Base-by-base conservation (phyloP, 176 grass and related monocot species). In the Zoysia japonica region DNA sequence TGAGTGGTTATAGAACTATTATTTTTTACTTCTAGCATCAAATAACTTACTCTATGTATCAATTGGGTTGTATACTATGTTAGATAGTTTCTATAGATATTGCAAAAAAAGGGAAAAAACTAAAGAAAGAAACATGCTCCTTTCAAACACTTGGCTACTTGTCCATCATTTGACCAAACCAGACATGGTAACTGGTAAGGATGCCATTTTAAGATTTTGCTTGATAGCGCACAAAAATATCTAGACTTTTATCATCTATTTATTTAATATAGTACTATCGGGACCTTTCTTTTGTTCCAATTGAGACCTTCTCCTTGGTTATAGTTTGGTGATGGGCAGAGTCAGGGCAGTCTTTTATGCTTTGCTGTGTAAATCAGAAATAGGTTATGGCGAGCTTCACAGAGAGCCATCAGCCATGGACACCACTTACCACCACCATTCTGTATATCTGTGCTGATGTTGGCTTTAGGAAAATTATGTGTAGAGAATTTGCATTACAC, bases 201-300 rank as follows among this genome's bases (percentile, higher is more conserved):
- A 50, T 61, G 63, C 15, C 48, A 60, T 83, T 53, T 65, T 39
- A 74, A 4, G 63, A 5, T 52, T 1, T 65, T 28, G 44, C 3
- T 50, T 82, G 69, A 53, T 9, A 28, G 1, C 2, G 2, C 36
- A 54, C 0, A 11, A 28, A 63, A 71, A 40, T 28, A 28, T 45
- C 40, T 64, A 62, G 44, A 20, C 53, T 36, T 59, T 61, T 60
- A n/a, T 47, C 45, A 3, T 62, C 42, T 1, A 37, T 70, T 45
- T 36, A 35, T 69, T 47, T 86, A 42, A 70, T 74, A 52, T 74
- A 52, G 20, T 82, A 28, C 70, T 71, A 57, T 41, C 64, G 65
- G 59, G 10, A 70, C 3, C 11, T 61, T 68, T 75, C 62, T 80
- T 74, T 20, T 10, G 7, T 7, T 36, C 11, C 39, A 44, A 59